Percentiles rank a stretch among this genome's conserved stretches.
Conservation (phyloP, 2,329 filamentous ascomycete genomes). For the Trichoderma sp. region DNA sequence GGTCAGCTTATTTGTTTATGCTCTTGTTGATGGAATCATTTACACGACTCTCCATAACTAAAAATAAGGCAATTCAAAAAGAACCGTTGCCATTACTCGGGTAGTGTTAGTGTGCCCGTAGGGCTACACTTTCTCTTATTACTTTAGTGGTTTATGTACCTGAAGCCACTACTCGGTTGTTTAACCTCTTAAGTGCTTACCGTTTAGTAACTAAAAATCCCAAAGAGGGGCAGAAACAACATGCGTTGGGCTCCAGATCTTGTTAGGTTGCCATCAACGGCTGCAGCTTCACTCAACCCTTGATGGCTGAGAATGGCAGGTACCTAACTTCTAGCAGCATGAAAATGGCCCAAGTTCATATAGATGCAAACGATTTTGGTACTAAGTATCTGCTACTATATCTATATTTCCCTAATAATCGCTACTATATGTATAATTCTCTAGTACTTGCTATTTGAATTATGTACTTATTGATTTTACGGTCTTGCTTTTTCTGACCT, state of each 20-base stretch:
- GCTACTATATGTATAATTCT: too few species aligned
- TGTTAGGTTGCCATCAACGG: background rate
- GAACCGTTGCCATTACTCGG: background rate
- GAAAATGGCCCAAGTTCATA: background rate
- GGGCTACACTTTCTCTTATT: background rate
- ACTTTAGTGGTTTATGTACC: background rate
- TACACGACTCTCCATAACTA: background rate
- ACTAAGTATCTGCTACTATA: too few species aligned
- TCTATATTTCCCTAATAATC: too few species aligned
- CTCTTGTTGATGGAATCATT: background rate
- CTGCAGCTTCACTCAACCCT: background rate
- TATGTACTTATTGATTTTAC: too few species aligned
- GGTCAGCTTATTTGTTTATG: background rate
- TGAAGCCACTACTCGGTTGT: background rate
- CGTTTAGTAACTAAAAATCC: background rate
- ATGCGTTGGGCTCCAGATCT: background rate
- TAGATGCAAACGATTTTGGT: background rate
- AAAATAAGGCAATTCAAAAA: background rate
- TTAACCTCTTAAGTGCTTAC: background rate
- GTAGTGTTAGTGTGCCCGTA: background rate
- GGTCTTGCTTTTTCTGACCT: too few species aligned
- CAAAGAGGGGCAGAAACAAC: background rate
- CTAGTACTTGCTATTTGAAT: too few species aligned
- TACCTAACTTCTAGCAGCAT: background rate
- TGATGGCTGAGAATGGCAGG: background rate